A percentile compares a stretch with the other conserved stretches of the same genome.
phyloP scores from a whole-genome alignment of 352 stramenopile species.

The Phytopythium litorale region DNA sequence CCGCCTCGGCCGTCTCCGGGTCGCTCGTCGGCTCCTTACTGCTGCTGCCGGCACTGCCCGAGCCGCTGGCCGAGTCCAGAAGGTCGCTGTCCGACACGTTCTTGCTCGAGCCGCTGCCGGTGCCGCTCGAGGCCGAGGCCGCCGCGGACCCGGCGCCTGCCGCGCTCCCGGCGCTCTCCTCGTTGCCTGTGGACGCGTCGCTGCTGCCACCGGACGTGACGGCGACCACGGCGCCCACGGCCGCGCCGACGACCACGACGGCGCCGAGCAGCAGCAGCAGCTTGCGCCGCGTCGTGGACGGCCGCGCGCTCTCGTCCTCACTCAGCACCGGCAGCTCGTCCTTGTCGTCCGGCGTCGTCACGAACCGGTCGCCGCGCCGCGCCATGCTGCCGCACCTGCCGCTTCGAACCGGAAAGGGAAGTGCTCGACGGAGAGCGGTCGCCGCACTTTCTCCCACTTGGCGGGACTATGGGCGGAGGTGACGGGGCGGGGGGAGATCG shows the following conservation, averaged over 20 bases:
- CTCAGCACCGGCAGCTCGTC: slow-evolving; percentile 9
- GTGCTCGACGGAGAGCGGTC: background rate
- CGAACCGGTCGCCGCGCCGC: background rate
- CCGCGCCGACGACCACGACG: slow-evolving; percentile 63
- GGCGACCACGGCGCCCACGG: slow-evolving; percentile 60
- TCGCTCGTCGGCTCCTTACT: slow-evolving; percentile 51
- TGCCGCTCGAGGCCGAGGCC: background rate
- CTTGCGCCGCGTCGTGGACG: slow-evolving; percentile 36
- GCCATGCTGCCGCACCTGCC: background rate
- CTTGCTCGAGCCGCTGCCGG: slow-evolving; percentile 12
- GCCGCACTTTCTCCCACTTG: background rate
- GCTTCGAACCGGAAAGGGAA: no score
- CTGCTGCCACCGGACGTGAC: slow-evolving; percentile 35
- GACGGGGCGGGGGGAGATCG: background rate
- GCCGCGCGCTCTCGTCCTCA: background rate
- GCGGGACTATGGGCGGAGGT: background rate
- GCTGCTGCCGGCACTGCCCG: slow-evolving; percentile 16
- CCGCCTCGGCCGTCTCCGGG: slow-evolving; percentile 43
- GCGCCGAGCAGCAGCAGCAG: slow-evolving; percentile 65
- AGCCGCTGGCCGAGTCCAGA: slow-evolving; percentile 25
- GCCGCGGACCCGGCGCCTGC: slow-evolving; percentile 3
- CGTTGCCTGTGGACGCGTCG: slow-evolving; percentile 28
- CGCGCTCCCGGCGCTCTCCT: slow-evolving; percentile 14
- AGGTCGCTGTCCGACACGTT: slow-evolving; percentile 54
- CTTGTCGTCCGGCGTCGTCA: slow-evolving; percentile 9